phyloP scores from a whole-genome alignment of 2,329 filamentous ascomycete genomes.

The Nemania abortiva region DNA sequence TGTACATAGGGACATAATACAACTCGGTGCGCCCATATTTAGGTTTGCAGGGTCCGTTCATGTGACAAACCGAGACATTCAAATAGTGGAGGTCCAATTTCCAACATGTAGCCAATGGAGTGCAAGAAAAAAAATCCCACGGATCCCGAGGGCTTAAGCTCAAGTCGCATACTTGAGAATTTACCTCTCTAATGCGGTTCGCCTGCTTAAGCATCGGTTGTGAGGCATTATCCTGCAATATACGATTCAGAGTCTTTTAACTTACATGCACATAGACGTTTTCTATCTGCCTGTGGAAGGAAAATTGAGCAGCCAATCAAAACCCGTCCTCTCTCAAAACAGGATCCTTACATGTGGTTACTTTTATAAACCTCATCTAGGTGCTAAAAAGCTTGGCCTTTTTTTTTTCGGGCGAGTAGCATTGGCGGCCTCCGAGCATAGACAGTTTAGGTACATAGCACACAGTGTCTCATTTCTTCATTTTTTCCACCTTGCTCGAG shows the following conservation, averaged over 20 bases:
- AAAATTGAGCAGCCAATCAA: neutral
- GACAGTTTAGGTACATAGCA: neutral
- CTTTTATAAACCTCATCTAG: neutral
- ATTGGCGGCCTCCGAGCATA: constrained; percentile 5
- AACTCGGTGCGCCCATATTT: neutral
- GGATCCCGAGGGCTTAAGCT: constrained; percentile 1
- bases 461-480: neutral
- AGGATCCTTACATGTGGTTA: neutral
- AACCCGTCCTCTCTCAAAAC: neutral
- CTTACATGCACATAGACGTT: neutral
- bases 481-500: neutral
- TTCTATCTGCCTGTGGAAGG: neutral
- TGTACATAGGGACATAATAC: no score
- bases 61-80: constrained; percentile 27
- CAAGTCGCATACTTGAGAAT: neutral
- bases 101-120: constrained; percentile 27
- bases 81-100: constrained; percentile 34
- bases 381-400: constrained; percentile 5
- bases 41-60: constrained; percentile 20
- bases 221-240: constrained; percentile 1
- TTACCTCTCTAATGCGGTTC: neutral
- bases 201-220: neutral
- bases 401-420: neutral
- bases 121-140: constrained; percentile 14
- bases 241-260: neutral